Percentiles rank a stretch among this genome's conserved stretches.
phyloP scores from a whole-genome alignment of 495 filamentous ascomycete species.

The Jackrogersella minutella region DNA sequence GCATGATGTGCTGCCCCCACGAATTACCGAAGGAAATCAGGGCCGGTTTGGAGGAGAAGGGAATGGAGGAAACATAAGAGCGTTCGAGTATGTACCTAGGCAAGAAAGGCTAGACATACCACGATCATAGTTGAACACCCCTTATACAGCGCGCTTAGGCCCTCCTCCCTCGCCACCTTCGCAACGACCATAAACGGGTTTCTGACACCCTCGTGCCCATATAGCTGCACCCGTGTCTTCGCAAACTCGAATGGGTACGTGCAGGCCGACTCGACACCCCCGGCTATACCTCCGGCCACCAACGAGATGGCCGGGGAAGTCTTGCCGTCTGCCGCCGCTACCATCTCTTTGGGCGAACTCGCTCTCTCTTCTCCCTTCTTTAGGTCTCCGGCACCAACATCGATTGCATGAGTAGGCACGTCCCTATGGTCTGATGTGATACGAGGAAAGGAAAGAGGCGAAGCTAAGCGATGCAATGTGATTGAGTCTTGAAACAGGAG shows the following conservation, averaged over 20 bases:
- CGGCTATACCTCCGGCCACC: slow-evolving; percentile 62
- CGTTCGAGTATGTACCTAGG: not conserved
- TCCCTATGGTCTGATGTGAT: not conserved
- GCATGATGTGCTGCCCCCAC: not conserved
- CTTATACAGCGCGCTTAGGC: slow-evolving; percentile 66
- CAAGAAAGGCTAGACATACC: slow-evolving; percentile 46
- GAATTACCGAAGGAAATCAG: not conserved
- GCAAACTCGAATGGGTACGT: slow-evolving; percentile 76
- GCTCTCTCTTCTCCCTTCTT: not conserved
- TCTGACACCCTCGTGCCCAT: slow-evolving; percentile 52
- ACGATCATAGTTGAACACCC: slow-evolving; percentile 69
- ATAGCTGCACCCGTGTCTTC: slow-evolving; percentile 70
- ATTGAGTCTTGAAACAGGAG: slow-evolving; percentile 6
- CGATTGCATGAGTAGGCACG: not conserved
- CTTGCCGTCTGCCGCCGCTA: slow-evolving; percentile 38
- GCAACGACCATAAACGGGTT: slow-evolving; percentile 63
- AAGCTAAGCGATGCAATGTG: slow-evolving; percentile 4
- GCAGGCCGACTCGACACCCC: slow-evolving; percentile 61
- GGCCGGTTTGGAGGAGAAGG: not conserved
- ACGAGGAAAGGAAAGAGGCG: not conserved
- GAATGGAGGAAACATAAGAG: not conserved
- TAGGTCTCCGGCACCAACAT: not conserved
- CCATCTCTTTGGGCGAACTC: slow-evolving; percentile 15
- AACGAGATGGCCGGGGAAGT: slow-evolving; percentile 58
- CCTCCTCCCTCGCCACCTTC: slow-evolving; percentile 56